Conservation (phyloP, 371 early-diverging fungal genomes). For the Saksenaea oblongispora region DNA sequence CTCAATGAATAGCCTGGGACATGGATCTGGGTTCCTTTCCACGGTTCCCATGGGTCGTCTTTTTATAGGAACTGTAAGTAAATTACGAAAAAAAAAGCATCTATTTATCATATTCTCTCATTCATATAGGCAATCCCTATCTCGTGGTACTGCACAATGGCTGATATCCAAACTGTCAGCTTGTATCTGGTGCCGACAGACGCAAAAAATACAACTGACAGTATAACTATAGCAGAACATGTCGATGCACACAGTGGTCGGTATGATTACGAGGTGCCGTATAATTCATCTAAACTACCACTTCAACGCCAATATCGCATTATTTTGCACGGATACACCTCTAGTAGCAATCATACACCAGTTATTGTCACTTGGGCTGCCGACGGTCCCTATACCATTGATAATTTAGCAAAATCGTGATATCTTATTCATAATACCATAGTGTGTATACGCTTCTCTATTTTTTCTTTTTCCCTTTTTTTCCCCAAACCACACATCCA, state of each 20-base stretch:
- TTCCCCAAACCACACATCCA: too few species aligned
- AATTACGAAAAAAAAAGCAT: not conserved
- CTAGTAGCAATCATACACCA: not conserved
- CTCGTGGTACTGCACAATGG: slow-evolving; percentile 14
- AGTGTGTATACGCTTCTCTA: too few species aligned
- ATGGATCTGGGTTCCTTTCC: slow-evolving; percentile 5
- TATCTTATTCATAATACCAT: too few species aligned
- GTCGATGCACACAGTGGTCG: slow-evolving; percentile 11
- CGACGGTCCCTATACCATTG: slow-evolving; percentile 14
- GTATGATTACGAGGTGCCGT: slow-evolving; percentile 9
- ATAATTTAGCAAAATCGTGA: too few species aligned
- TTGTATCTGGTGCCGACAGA: slow-evolving; percentile 10
- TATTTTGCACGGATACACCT: slow-evolving; percentile 8
- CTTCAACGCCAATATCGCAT: slow-evolving; percentile 6
- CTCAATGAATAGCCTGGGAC: not conserved
- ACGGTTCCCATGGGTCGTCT: slow-evolving; percentile 11
- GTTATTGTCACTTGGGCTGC: slow-evolving; percentile 11
- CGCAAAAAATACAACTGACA: not conserved
- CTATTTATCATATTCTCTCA: too few species aligned
- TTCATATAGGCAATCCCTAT: slow-evolving; percentile 14
- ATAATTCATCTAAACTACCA: not conserved
- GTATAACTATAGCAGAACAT: not conserved
- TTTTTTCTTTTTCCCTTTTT: too few species aligned
- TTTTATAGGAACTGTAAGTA: slow-evolving; percentile 10
- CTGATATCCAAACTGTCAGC: not conserved